Percentiles rank a stretch among this genome's conserved stretches.
Evolutionary conservation across 805 yeast genomes (phyloP).

Genomic region (Yarrowia porcina): DNA sequence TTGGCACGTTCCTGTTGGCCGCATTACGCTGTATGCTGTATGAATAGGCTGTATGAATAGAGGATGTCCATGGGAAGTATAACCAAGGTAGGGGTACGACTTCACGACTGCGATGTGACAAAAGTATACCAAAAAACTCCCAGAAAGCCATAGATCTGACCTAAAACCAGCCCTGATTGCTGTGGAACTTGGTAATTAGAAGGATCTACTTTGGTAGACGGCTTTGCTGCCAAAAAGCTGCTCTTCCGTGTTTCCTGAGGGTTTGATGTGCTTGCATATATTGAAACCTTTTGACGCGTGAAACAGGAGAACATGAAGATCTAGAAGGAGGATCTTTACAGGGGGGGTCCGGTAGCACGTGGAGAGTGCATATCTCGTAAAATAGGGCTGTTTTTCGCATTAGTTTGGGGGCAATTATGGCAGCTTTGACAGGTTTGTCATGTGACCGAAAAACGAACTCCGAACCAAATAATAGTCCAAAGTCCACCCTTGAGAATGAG

Average conservation of each 20-base stretch:
- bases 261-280: slow-evolving; percentile 11
- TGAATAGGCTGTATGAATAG: background rate
- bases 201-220: no score
- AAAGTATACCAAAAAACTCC: no score
- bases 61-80: no score
- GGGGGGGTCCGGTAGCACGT: background rate
- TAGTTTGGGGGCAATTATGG: background rate
- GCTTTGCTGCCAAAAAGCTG: no score
- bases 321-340: background rate
- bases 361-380: background rate
- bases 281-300: background rate
- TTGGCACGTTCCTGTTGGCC: background rate
- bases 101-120: background rate
- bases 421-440: no score
- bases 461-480: no score
- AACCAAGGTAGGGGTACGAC: no score
- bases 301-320: background rate
- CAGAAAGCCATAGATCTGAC: no score
- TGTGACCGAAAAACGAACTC: no score
- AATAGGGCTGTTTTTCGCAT: background rate
- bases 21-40: background rate
- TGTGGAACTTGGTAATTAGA: slow-evolving; percentile 1
- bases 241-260: background rate
- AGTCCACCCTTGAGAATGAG: background rate
- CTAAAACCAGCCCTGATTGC: no score